These are phyloP conservation scores for Cucumis cinereus DNA, from an alignment of 306 rosid genomes.

Conservation along the genomic window DNA sequence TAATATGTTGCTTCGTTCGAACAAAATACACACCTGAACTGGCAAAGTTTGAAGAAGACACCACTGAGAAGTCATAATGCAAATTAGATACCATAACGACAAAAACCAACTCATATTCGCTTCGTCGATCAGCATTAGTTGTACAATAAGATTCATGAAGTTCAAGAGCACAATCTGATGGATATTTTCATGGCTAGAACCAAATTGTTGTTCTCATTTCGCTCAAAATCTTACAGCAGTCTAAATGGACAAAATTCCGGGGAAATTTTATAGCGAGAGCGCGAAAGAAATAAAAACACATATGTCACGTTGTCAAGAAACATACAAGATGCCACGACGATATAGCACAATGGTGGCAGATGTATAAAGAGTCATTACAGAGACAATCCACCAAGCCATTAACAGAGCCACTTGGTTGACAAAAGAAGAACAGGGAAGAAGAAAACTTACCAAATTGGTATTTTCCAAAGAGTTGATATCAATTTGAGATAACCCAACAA, in stretches of 20 bases:
- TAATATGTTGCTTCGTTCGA: not conserved
- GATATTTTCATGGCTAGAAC: not conserved
- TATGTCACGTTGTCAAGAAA: slow-evolving; percentile 43
- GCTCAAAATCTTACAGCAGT: slow-evolving; percentile 4
- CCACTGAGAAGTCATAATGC: not conserved
- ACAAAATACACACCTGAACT: not conserved
- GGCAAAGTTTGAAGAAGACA: not conserved
- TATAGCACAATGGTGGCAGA: slow-evolving; percentile 45
- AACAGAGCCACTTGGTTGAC: slow-evolving; percentile 44
- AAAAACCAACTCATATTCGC: not conserved
- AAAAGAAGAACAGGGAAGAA: slow-evolving; percentile 39
- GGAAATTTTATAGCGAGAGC: not conserved
- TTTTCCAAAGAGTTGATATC: slow-evolving; percentile 22
- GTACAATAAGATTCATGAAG: not conserved
- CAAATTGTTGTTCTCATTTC: not conserved
- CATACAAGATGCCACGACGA: slow-evolving; percentile 48
- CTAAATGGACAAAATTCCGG: not conserved
- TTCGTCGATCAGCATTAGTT: not conserved
- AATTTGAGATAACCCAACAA: slow-evolving; percentile 50
- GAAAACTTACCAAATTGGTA: slow-evolving; percentile 17
- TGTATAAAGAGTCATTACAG: slow-evolving; percentile 45
- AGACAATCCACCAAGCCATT: slow-evolving; percentile 86
- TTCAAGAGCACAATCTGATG: not conserved
- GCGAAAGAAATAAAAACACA: not conserved
- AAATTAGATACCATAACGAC: not conserved